Evolutionary conservation across 1,139 yeast species (phyloP).

Genomic region (Kodamaea anthophila): DNA sequence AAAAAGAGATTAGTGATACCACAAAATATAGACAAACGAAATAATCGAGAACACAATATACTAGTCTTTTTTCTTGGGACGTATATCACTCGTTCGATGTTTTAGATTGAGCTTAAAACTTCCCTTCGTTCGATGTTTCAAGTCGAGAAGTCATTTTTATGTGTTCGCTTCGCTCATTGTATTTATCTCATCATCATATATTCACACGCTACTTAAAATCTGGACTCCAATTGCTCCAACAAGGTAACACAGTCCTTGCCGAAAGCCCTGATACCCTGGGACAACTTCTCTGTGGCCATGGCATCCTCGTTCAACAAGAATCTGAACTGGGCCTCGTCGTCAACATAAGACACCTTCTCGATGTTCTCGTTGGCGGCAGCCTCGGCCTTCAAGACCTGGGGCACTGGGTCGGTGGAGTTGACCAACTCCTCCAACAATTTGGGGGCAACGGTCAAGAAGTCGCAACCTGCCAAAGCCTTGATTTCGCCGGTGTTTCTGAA

Average conservation of each 20-base stretch:
- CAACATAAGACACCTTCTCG: conserved; percentile 73
- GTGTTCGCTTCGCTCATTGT: too few species aligned
- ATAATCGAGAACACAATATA: too few species aligned
- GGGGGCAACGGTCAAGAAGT: conserved; percentile 94
- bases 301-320: conserved; percentile 90
- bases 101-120: too few species aligned
- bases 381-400: conserved; percentile 70
- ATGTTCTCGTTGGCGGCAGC: conserved; percentile 45
- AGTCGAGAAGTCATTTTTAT: too few species aligned
- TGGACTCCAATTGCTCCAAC: conserved; percentile 70
- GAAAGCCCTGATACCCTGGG: conserved; percentile 97
- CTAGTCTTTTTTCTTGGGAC: too few species aligned
- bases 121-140: too few species aligned
- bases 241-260: conserved; percentile 91
- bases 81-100: too few species aligned
- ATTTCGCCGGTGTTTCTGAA: conserved; percentile 98
- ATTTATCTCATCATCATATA: too few species aligned
- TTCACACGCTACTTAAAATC: conserved; percentile 53
- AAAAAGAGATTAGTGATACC: too few species aligned
- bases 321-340: conserved; percentile 89
- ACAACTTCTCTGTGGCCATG: conserved; percentile 96
- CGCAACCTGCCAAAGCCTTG: conserved; percentile 96
- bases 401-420: conserved; percentile 72
- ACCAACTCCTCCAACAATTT: conserved; percentile 82
- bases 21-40: too few species aligned